Percentiles rank a stretch among this genome's conserved stretches.
Conservation (phyloP, 495 filamentous ascomycete species). For the Aspergillus funiculosus region DNA sequence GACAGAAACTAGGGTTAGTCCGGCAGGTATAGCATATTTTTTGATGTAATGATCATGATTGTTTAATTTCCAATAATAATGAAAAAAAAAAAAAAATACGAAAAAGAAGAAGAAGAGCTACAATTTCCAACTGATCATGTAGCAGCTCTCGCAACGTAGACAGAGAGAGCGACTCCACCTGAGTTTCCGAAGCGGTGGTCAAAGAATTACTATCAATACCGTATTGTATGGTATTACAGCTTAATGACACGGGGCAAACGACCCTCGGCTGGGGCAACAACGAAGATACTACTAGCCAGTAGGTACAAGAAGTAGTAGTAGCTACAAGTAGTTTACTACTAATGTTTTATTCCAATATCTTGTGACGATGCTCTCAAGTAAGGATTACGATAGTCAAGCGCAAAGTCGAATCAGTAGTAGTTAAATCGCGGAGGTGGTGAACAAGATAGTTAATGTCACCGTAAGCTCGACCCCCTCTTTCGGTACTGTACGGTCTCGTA, state of each 20-base stretch:
- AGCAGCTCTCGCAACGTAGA: slow-evolving; percentile 1
- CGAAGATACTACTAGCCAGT: too few relatives aligned
- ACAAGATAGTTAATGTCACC: not conserved
- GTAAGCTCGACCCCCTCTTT: not conserved
- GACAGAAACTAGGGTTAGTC: too few relatives aligned
- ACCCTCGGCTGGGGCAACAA: too few relatives aligned
- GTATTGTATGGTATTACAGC: slow-evolving; percentile 12
- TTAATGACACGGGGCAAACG: not conserved
- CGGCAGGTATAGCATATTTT: too few relatives aligned
- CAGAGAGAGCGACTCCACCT: slow-evolving; percentile 19
- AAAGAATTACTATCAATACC: slow-evolving; percentile 2
- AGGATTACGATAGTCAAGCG: not conserved
- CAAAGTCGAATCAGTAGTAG: not conserved
- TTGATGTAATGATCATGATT: too few relatives aligned
- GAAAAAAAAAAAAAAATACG: too few relatives aligned
- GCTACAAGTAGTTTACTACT: too few relatives aligned
- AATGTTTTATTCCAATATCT: too few relatives aligned
- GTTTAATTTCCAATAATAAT: too few relatives aligned
- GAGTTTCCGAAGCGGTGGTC: slow-evolving; percentile 19
- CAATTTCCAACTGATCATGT: not conserved
- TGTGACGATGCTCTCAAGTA: too few relatives aligned
- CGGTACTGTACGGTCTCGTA: slow-evolving; percentile 14
- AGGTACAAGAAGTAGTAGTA: too few relatives aligned
- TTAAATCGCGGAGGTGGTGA: not conserved
- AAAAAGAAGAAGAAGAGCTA: too few relatives aligned